These are phyloP conservation scores for Kernera saxatilis DNA, from an alignment of 345 rosid species.

Conservation along the genomic window DNA sequence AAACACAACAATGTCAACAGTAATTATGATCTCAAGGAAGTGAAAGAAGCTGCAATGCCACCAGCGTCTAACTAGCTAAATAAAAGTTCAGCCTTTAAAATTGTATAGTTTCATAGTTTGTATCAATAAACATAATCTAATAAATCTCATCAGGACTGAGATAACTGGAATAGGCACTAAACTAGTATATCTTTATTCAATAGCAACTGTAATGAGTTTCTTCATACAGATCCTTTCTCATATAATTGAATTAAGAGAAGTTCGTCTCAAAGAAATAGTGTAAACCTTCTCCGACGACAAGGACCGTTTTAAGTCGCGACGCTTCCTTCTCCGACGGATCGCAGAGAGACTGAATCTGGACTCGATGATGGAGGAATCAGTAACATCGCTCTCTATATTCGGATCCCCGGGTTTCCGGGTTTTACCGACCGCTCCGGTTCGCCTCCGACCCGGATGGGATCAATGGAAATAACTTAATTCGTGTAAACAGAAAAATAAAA, in stretches of 20 bases:
- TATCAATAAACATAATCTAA: constrained; percentile 3
- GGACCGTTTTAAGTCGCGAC: not conserved
- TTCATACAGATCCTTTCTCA: not conserved
- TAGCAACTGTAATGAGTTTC: not conserved
- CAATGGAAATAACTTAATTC: too few species aligned
- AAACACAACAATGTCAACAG: not conserved
- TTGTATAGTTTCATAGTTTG: not conserved
- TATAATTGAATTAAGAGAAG: not conserved
- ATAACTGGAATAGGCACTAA: not conserved
- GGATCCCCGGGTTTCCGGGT: not conserved
- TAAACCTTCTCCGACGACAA: too few species aligned
- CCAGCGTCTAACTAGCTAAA: constrained; percentile 20
- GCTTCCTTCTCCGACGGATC: not conserved
- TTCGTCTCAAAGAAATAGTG: too few species aligned
- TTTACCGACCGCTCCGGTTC: too few species aligned
- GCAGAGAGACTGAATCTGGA: not conserved
- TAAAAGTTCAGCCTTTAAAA: not conserved
- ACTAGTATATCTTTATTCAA: not conserved
- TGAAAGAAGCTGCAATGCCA: constrained; percentile 25
- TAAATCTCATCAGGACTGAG: constrained; percentile 4
- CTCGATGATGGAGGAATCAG: not conserved
- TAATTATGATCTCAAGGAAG: not conserved
- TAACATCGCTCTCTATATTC: not conserved
- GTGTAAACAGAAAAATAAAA: too few species aligned
- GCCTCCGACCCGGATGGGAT: not conserved